These are phyloP conservation scores for Kappamyces sp. DNA, from an alignment of 192 early-diverging fungal genomes.

Conservation along the genomic window DNA sequence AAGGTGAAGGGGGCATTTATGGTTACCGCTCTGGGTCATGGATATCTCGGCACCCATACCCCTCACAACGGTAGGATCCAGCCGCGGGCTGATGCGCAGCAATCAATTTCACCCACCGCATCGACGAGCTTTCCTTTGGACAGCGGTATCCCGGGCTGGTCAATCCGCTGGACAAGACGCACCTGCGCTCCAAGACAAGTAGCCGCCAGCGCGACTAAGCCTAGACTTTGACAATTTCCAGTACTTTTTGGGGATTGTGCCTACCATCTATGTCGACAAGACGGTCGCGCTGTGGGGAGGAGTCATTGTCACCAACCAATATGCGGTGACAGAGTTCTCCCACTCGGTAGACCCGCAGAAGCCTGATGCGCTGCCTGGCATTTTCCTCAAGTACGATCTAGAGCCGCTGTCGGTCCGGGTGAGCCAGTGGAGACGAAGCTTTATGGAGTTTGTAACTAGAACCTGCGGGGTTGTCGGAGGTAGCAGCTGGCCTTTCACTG, in stretches of 20 bases:
- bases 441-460: constrained; percentile 69
- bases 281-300: constrained; percentile 33
- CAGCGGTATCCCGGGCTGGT: constrained; percentile 71
- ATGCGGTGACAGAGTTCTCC: constrained; percentile 81
- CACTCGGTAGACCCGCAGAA: constrained; percentile 22
- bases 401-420: constrained; percentile 83
- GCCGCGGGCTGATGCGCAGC: constrained; percentile 29
- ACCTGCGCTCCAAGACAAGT: constrained; percentile 50
- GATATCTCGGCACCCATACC: constrained; percentile 66
- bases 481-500: constrained; percentile 1
- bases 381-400: constrained; percentile 90
- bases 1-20: constrained; percentile 87
- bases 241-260: constrained; percentile 86
- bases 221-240: constrained; percentile 72
- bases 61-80: constrained; percentile 53
- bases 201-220: constrained; percentile 34
- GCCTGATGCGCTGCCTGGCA: constrained; percentile 39
- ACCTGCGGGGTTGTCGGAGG: constrained; percentile 86
- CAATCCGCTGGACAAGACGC: constrained; percentile 81
- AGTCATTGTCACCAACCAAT: constrained; percentile 82
- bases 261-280: constrained; percentile 70
- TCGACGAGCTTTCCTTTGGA: constrained; percentile 90
- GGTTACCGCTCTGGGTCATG: constrained; percentile 85
- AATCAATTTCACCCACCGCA: constrained; percentile 92
- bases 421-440: constrained; percentile 53